A percentile compares a stretch with the other conserved stretches of the same genome.
Evolutionary conservation across 2,329 filamentous ascomycete genomes (phyloP).

Genomic region (Coniochaeta sp.): DNA sequence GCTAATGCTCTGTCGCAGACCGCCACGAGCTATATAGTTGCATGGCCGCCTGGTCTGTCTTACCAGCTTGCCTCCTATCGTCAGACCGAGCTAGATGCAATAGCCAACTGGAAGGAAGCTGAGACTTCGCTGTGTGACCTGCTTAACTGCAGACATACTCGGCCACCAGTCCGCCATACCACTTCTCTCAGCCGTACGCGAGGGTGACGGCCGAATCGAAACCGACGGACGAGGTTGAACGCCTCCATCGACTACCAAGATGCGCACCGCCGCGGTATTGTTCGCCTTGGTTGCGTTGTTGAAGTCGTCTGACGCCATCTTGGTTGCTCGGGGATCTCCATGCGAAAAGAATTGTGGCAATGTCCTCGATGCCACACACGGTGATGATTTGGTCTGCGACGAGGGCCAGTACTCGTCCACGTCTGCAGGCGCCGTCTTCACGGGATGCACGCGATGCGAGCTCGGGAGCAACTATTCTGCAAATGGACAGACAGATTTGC

Average conservation of each 20-base stretch:
- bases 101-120: neutral
- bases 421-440: constrained; percentile 34
- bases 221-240: neutral
- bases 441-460: constrained; percentile 45
- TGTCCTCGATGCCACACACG: constrained; percentile 34
- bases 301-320: constrained; percentile 22
- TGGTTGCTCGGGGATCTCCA: constrained; percentile 38
- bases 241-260: neutral
- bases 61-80: neutral
- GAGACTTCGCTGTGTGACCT: constrained; percentile 1
- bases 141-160: neutral
- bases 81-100: neutral
- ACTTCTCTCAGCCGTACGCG: neutral
- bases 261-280: neutral
- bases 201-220: neutral
- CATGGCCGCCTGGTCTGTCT: neutral
- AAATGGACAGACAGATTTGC: constrained; percentile 40
- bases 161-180: neutral
- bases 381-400: constrained; percentile 40
- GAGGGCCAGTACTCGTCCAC: constrained; percentile 26
- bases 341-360: constrained; percentile 48
- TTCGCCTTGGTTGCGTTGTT: constrained; percentile 8
- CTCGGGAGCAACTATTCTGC: constrained; percentile 37
- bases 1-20: neutral
- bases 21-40: neutral